These are phyloP conservation scores for Myotisia sp. DNA, from an alignment of 2,329 filamentous ascomycete species.

Conservation along the genomic window DNA sequence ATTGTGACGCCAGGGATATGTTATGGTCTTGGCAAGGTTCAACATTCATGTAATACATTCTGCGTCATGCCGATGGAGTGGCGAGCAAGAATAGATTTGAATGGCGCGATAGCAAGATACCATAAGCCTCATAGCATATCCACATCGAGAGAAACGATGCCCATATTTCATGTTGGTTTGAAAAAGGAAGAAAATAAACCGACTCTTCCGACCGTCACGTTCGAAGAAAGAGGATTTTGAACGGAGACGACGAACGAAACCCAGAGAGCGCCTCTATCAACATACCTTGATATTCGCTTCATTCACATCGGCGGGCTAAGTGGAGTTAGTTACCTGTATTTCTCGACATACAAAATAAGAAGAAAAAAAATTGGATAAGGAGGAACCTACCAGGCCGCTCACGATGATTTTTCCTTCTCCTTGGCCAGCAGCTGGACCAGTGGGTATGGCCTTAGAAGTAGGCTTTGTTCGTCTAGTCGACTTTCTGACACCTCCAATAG, in stretches of 20 bases:
- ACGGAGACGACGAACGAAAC: conserved; percentile 53
- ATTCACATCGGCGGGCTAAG: conserved; percentile 84
- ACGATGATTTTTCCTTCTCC: conserved; percentile 94
- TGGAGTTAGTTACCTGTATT: conserved; percentile 32
- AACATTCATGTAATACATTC: conserved; percentile 32
- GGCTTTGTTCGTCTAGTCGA: conserved; percentile 39
- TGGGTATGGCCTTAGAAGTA: conserved; percentile 41
- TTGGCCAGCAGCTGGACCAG: conserved; percentile 46
- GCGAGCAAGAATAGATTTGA: conserved; percentile 16
- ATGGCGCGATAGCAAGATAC: conserved; percentile 24
- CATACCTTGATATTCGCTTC: conserved; percentile 99
- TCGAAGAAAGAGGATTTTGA: conserved; percentile 21
- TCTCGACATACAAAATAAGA: conserved; percentile 8
- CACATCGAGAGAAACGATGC: conserved; percentile 3
- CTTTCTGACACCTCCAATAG: conserved; percentile 79
- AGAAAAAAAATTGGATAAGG: conserved; percentile 7
- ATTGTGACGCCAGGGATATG: conserved; percentile 34
- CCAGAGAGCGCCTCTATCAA: conserved; percentile 69
- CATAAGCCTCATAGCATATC: conserved; percentile 3
- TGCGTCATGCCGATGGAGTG: conserved; percentile 19
- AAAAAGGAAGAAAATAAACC: conserved; percentile 18
- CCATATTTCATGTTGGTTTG: too few relatives aligned
- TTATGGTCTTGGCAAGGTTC: conserved; percentile 39
- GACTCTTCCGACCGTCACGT: conserved; percentile 24
- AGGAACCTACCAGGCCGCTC: conserved; percentile 76